Evolutionary conservation across 495 filamentous ascomycete genomes (phyloP), one percentile per base, ranked within the genome.

Genomic region (Cryomyces antarcticus): DNA sequence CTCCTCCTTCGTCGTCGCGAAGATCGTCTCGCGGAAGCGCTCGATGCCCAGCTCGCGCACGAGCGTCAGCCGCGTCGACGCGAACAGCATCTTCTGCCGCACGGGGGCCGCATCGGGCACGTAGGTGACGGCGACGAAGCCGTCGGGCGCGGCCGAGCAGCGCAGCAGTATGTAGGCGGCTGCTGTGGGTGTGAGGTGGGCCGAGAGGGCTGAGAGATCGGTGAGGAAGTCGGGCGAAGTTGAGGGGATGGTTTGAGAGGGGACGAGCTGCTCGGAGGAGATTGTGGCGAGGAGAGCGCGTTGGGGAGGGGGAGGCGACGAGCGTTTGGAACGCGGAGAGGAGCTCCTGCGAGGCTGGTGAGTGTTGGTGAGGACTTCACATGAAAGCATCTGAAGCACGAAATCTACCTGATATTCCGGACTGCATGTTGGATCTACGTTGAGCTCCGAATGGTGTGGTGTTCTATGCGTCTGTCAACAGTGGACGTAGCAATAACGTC

Each of bases 81-180:
- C 88, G 60, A 95, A 93, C 41, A 97, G 72, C 69, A 86, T 96
- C 70, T 97, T 97, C 50, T 88, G 79, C 35, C 89, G 78, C 34
- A 97, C 89, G 12, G 80, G 80, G 5, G 89, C 88, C 42, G 78
- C 61, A 55, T 85, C 82, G 4, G 89, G 89, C 37, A 97, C 82
- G 57, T 93, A 95, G 30, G 89, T 87, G 37, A 95, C 63, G 38
- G 81, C 81, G 41, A 85, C 60, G 47, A 89, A 75, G 6, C 58
- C 51, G 41, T 59, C 49, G 34, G 68, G 56, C 45, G 77, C 69
- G 30, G 52, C 44, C 38, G 48, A 42, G 33, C 27, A 11, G 5
- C 87, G 80, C 35, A 94, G 75, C 45, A 97, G 69, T 45, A 93
- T 70, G 64, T 93, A 96, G 50, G 83, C 70, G 1, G 88, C 78